Percentiles rank a stretch among this genome's conserved stretches.
These are phyloP conservation scores for Begonia peltatifolia DNA, from an alignment of 306 rosid genomes.

Conservation along the genomic window DNA sequence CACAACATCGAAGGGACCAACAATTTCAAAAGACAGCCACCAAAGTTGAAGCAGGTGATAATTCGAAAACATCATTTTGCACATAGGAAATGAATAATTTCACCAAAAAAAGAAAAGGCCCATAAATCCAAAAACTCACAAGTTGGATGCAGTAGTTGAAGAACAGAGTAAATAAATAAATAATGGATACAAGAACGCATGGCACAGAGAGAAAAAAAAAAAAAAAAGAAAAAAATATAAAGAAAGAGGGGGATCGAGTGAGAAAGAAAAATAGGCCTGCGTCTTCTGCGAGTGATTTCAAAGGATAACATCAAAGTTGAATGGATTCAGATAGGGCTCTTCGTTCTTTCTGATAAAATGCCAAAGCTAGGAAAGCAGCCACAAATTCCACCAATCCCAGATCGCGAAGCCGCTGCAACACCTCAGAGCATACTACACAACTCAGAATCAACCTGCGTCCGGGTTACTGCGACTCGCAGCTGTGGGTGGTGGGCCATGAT, in stretches of 20 bases:
- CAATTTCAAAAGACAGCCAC: no score
- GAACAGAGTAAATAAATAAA: no score
- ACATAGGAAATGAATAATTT: no score
- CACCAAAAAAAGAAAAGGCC: no score
- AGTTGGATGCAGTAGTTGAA: no score
- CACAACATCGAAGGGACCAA: no score
- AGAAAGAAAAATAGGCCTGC: conserved; percentile 20
- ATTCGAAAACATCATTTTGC: no score
- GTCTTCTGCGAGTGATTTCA: conserved; percentile 5
- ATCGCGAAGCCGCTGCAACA: conserved; percentile 14
- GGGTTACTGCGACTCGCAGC: no score
- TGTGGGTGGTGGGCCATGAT: neutral
- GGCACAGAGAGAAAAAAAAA: neutral
- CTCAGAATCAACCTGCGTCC: no score
- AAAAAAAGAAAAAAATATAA: conserved; percentile 1
- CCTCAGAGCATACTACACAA: neutral
- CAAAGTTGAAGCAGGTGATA: no score
- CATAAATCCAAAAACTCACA: no score
- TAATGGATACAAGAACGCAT: neutral
- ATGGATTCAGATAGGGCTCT: conserved; percentile 13
- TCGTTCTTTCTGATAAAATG: conserved; percentile 11
- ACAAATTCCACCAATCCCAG: conserved; percentile 31
- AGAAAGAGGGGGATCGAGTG: neutral
- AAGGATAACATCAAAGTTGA: conserved; percentile 33
- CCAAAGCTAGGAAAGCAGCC: conserved; percentile 19